Conservation (phyloP, 768 basidiomycete genomes). For the Lentinula raphanica region DNA sequence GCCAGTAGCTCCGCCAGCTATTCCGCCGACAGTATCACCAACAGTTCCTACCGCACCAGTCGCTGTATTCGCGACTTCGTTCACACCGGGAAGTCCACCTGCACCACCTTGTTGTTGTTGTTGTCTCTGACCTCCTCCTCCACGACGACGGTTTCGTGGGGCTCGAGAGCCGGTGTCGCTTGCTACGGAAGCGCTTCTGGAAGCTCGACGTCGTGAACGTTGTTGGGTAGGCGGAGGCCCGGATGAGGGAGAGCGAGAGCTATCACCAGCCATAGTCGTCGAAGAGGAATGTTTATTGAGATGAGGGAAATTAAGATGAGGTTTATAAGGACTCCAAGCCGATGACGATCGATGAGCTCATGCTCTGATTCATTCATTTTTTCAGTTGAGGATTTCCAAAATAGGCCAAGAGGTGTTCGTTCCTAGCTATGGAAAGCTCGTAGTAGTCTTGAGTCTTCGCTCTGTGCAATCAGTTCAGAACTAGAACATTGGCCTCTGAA, state of each 20-base stretch:
- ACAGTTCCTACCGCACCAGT: conserved; percentile 4
- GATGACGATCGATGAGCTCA: not conserved
- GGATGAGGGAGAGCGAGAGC: not conserved
- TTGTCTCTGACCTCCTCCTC: not conserved
- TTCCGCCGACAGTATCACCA: conserved; percentile 5
- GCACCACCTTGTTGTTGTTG: not conserved
- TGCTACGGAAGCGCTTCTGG: not conserved
- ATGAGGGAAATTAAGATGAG: not conserved
- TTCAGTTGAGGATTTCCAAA: no score
- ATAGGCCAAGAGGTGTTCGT: no score
- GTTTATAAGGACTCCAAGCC: not conserved
- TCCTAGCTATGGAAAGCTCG: no score
- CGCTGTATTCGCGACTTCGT: conserved; percentile 8
- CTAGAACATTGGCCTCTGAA: no score
- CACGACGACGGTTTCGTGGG: conserved; percentile 6
- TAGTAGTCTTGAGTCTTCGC: no score
- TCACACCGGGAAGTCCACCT: conserved; percentile 1
- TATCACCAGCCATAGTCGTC: not conserved
- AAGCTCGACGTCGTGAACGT: not conserved
- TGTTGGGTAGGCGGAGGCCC: conserved; percentile 1
- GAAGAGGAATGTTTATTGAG: not conserved
- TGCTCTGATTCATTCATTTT: no score
- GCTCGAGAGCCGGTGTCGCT: conserved; percentile 1
- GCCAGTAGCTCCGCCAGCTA: conserved; percentile 1
- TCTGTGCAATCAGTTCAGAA: no score